phyloP scores from a whole-genome alignment of 179 eudicot species.

The Carnegiea gigantea region DNA sequence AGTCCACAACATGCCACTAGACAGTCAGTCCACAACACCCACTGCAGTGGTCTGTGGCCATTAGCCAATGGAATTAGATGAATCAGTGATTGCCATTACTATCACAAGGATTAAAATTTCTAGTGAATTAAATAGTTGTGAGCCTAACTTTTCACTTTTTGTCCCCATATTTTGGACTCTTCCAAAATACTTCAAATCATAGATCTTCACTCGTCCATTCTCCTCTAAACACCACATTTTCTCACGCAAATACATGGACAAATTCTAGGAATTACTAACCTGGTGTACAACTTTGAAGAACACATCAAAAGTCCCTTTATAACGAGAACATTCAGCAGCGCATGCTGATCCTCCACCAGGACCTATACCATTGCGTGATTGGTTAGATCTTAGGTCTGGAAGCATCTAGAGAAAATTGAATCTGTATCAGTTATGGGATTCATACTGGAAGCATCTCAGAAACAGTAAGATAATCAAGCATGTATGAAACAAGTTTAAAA shows the following conservation, averaged over 20 bases:
- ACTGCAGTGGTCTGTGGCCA: too few relatives aligned
- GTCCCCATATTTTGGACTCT: neutral
- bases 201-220: neutral
- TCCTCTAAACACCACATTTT: neutral
- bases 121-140: too few relatives aligned
- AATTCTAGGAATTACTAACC: constrained; percentile 41
- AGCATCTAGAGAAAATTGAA: constrained; percentile 50
- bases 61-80: too few relatives aligned
- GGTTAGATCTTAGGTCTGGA: constrained; percentile 44
- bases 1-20: too few relatives aligned
- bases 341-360: constrained; percentile 44
- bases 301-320: constrained; percentile 83
- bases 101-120: too few relatives aligned
- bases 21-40: too few relatives aligned
- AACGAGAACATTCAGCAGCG: constrained; percentile 48
- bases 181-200: neutral
- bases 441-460: neutral
- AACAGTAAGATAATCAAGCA: neutral
- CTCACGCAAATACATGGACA: neutral
- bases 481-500: neutral
- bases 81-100: too few relatives aligned
- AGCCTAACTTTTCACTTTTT: too few relatives aligned
- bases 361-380: constrained; percentile 39
- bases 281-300: constrained; percentile 64
- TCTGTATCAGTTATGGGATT: constrained; percentile 19